Evolutionary conservation across 371 early-diverging fungal genomes (phyloP), one percentile per base, ranked within the genome.

Genomic region (Mortierella sp.): DNA sequence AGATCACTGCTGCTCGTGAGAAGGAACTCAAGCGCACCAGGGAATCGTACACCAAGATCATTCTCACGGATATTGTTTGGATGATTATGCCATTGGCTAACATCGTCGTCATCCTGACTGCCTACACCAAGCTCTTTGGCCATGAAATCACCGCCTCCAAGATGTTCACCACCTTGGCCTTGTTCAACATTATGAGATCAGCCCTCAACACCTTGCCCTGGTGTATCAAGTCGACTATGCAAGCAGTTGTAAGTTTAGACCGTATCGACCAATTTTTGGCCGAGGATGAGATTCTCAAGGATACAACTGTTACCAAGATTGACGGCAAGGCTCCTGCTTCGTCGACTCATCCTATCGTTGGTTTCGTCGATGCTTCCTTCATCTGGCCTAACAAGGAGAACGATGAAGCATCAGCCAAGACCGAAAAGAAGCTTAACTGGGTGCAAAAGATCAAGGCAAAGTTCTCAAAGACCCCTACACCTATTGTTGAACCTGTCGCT

Each of bases 131-230:
- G 38, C 70, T 81, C 24, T 80, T 87, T 57, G 84, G 84, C 4
- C 63, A 89, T 68, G 70, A 75, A 16, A 85, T 93, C 57, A 89
- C 91, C 0, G 90, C 92, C 22, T 86, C 90, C 58, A 85, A 87
- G 16, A 90, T 90, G 47, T 93, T 93, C 70, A 87, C 91, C 15
- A 81, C 93, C 15, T 83, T 93, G 48, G 86, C 94, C 0, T 73
- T 92, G 38, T 92, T 92, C 74, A 84, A 88, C 41, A 88, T 87
- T 65, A 87, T 91, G 79, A 85, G 91, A 70, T 77, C 85, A 58
- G 90, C 94, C 6, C 86, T 96, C 63, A 91, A 93, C 85, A 87
- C 87, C 74, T 76, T 95, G 36, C 95, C 96, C 4, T 78, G 88
- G 45, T 62, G 91, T 36, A 88, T 94, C 63, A 87, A 89, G 33